Conservation (phyloP, 345 rosid genomes). For the Gossypium anomalum region DNA sequence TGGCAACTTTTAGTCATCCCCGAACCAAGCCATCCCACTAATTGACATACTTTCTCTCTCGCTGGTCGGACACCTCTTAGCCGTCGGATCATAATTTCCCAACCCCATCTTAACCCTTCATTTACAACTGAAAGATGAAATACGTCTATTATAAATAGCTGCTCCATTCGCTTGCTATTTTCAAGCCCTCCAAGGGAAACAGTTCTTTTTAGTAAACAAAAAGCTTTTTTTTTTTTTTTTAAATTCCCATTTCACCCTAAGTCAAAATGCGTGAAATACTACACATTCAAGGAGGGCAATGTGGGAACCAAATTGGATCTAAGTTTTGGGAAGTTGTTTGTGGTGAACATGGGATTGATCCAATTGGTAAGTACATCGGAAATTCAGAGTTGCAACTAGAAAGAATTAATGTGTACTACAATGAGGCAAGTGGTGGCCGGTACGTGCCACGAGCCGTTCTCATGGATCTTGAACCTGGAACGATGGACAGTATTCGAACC, state of each 20-base stretch:
- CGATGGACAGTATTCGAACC: constrained; percentile 26
- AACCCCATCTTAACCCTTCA: background rate
- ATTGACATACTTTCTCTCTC: constrained; percentile 7
- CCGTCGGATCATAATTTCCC: constrained; percentile 14
- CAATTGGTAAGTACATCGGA: constrained; percentile 23
- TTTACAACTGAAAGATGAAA: background rate
- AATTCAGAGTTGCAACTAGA: constrained; percentile 21
- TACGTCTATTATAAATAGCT: constrained; percentile 12
- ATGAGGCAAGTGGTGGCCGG: constrained; percentile 22
- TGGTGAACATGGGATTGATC: constrained; percentile 35
- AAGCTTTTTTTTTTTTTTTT: background rate
- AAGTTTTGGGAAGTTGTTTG: constrained; percentile 35
- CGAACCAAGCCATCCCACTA: constrained; percentile 3
- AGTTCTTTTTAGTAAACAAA: background rate
- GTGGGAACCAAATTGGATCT: constrained; percentile 35
- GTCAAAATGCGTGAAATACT: constrained; percentile 34
- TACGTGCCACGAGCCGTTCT: constrained; percentile 31
- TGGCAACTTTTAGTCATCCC: constrained; percentile 11
- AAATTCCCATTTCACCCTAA: background rate
- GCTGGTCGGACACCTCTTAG: constrained; percentile 10
- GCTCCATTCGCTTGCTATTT: background rate
- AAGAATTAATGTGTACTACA: constrained; percentile 28
- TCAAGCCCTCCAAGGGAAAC: constrained; percentile 2
- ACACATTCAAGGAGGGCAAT: constrained; percentile 40
- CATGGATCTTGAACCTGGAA: constrained; percentile 39